A percentile compares a stretch with the other conserved stretches of the same genome.
Evolutionary conservation across 257 asterid genomes (phyloP).

Genomic region (Solanum raphanifolium): DNA sequence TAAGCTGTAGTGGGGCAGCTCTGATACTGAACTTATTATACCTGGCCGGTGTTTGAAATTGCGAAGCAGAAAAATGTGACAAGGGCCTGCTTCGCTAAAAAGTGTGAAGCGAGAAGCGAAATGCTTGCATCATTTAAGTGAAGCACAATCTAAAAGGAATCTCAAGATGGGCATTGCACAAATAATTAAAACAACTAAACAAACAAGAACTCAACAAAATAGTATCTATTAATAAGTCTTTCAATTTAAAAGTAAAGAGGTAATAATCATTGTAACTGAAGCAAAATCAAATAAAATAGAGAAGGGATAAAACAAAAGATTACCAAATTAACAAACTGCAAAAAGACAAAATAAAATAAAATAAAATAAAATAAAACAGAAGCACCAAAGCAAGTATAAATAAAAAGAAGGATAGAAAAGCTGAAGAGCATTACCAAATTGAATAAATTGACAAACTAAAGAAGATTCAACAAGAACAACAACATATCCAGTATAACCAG

Average conservation of each 20-base stretch:
- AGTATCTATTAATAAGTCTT: neutral
- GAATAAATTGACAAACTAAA: neutral
- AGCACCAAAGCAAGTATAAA: neutral
- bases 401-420: neutral
- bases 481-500: neutral
- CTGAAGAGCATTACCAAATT: neutral
- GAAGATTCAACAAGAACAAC: neutral
- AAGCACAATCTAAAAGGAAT: neutral
- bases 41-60: neutral
- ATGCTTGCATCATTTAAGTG: neutral
- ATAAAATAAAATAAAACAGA: neutral
- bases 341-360: neutral
- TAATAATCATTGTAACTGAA: neutral
- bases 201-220: neutral
- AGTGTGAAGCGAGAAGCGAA: neutral
- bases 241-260: neutral
- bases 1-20: neutral
- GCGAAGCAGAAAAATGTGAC: neutral
- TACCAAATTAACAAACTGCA: neutral
- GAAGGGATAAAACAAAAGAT: neutral
- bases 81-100: neutral
- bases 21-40: neutral
- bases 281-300: neutral
- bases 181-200: neutral
- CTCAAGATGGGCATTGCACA: neutral